Base-by-base conservation (phyloP, 352 stramenopile genomes). In the Globisporangium spiculum region DNA sequence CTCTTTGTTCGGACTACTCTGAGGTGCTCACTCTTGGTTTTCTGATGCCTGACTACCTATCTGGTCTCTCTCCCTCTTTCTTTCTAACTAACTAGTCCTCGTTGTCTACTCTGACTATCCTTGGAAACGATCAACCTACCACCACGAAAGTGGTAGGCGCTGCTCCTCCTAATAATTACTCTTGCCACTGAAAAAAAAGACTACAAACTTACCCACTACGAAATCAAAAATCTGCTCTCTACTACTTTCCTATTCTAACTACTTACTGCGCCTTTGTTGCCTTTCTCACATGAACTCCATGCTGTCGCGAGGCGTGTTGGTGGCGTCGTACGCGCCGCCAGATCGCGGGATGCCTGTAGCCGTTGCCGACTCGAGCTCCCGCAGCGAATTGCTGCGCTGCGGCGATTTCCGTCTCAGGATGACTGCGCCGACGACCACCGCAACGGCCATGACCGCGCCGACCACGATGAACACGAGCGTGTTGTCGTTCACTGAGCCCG, bases 311-410 rank as follows among this genome's bases (percentile, higher is more conserved):
- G 67, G 61, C 8, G 61, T 72, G 41, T 16, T 60, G 7, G 54
- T 38, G 7, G 62, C 63, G 20, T 32, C 32, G 34, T 72, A 68
- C 27, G 14, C 32, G 44, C 36, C 38, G 0, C 26, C 52, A 4
- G 18, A 14, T 22, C 53, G 34, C 12, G 24, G 52, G 34, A n/a
- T 50, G 12, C 22, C 56, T 41, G 74, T 58, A 34, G 66, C 65
- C 6, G 76, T 86, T 20, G 63, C 71, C 0, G 67, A 63, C 65
- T 82, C 74, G 48, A 65, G 30, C n/a, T 65, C 65, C 26, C 56
- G 58, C 14, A 66, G 32, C 22, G 60, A 60, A 8, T 70, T 22
- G 65, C 60, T 57, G 58, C 66, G 66, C 20, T 56, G 32, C 20
- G 66, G 48, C 10, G 16, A 26, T 12, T 55, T 62, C 24, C 57